Base-by-base conservation (phyloP, 2,329 filamentous ascomycete species). In the Lizonia empirigonia region DNA sequence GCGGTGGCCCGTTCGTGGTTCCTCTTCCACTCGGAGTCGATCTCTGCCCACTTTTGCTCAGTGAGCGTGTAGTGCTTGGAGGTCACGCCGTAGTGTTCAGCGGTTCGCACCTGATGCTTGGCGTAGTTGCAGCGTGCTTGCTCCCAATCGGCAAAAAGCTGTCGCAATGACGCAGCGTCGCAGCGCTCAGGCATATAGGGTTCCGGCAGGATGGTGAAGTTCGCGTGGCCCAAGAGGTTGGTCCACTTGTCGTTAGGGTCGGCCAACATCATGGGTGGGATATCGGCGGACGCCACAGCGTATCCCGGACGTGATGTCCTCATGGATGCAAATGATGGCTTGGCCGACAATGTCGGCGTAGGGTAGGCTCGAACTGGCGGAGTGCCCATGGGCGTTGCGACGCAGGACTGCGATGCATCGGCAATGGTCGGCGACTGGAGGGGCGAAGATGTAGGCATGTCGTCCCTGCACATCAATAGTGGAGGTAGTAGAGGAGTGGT, bases 11-110 rank as follows among this genome's bases (percentile, higher is more conserved):
- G 74, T 27, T 90, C 85, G 68, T 94, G 85, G 47, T 85, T 83
- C 27, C 74, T 72, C 68, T 86, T 85, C 93, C 92, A 97, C 49
- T 80, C 76, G 2, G 78, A 79, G 69, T 96, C 90, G 34, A 89
- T 89, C 62, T 87, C 84, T 20, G 86, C 82, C 93, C 93, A 97
- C 72, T 97, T 97, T 55, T 88, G 83, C 72, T 94, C 87, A 0
- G 92, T 96, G 49, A 94, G 80, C 42, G 82, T 84, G 75, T 92
- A 96, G 48, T 90, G 94, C 71, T 91, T 94, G 45, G 91, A 96
- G 0, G 91, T 96, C 26, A 87, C 81, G 13, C 92, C 91, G 63
- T 96, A 96, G 74, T 97, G 91, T 73, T 96, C 92, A 48, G 89
- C 88, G 0, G 90, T 94, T 50, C 91, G 88, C 9, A 90, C 88